Evolutionary conservation across 192 early-diverging fungal genomes (phyloP).

Genomic region (Mortierella antarctica): DNA sequence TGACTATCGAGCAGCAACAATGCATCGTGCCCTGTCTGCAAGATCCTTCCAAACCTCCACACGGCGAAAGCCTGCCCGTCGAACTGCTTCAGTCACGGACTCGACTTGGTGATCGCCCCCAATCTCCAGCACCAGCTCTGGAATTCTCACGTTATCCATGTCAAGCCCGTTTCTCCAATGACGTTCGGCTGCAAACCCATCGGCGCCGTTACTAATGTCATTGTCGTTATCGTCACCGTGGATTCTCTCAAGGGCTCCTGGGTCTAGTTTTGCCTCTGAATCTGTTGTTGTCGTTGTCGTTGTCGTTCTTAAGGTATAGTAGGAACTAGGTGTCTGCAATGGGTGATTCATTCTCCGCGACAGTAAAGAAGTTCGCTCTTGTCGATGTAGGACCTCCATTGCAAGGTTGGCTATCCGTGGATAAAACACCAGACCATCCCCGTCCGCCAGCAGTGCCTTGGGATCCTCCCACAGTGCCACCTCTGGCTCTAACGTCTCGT

Average conservation of each 20-base stretch:
- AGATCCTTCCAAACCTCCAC: conserved; percentile 84
- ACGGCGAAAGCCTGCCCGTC: conserved; percentile 63
- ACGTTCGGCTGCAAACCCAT: neutral
- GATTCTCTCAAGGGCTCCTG: neutral
- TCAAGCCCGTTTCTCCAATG: conserved; percentile 45
- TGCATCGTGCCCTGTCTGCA: conserved; percentile 72
- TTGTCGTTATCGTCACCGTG: neutral
- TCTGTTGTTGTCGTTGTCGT: neutral
- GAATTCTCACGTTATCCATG: conserved; percentile 48
- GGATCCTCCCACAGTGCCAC: conserved; percentile 92
- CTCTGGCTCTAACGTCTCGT: conserved; percentile 69
- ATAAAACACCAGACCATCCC: conserved; percentile 71
- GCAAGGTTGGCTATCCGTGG: conserved; percentile 62
- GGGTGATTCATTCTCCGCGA: no score
- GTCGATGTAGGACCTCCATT: conserved; percentile 29
- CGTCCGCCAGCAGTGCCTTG: conserved; percentile 74
- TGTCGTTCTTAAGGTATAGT: neutral
- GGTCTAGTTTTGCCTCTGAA: neutral
- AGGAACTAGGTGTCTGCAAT: neutral
- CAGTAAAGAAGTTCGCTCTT: neutral
- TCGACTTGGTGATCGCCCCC: conserved; percentile 78
- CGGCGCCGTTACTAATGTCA: neutral
- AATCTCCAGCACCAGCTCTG: conserved; percentile 85
- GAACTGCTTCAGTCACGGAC: conserved; percentile 55
- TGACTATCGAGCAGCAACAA: conserved; percentile 55